These are phyloP conservation scores for Beauveria sp. DNA, from an alignment of 2,329 filamentous ascomycete genomes.

Conservation along the genomic window DNA sequence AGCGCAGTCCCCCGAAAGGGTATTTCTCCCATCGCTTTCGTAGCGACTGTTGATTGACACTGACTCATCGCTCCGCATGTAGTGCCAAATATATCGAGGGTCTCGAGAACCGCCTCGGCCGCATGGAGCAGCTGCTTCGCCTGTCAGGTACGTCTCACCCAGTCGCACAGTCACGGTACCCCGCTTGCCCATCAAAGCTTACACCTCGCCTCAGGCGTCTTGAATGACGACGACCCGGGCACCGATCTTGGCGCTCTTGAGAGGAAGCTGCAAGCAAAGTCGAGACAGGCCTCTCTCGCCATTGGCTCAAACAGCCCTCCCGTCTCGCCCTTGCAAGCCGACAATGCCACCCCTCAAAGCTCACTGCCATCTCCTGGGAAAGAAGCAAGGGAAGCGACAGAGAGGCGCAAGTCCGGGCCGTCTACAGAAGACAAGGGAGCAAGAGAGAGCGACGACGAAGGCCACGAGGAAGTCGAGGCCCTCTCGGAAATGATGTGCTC, in stretches of 20 bases:
- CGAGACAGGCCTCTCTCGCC: slow-evolving; percentile 41
- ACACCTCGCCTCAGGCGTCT: slow-evolving; percentile 44
- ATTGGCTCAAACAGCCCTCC: slow-evolving; percentile 35
- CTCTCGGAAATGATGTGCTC: slow-evolving; percentile 99
- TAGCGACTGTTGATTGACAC: not conserved
- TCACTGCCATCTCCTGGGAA: slow-evolving; percentile 44
- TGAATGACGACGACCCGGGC: slow-evolving; percentile 77
- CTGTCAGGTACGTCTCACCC: slow-evolving; percentile 55
- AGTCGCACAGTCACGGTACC: not conserved
- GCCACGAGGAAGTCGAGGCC: slow-evolving; percentile 59
- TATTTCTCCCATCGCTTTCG: slow-evolving; percentile 32
- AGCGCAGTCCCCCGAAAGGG: slow-evolving; percentile 94
- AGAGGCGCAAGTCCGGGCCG: slow-evolving; percentile 21
- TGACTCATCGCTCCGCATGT: slow-evolving; percentile 14
- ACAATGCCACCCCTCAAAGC: slow-evolving; percentile 42
- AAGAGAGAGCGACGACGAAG: slow-evolving; percentile 23
- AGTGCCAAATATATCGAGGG: slow-evolving; percentile 98
- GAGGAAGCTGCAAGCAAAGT: slow-evolving; percentile 59
- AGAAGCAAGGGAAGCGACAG: slow-evolving; percentile 20
- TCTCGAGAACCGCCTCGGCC: slow-evolving; percentile 84
- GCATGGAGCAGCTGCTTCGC: slow-evolving; percentile 87
- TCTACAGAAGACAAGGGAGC: slow-evolving; percentile 16
- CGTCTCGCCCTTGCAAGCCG: slow-evolving; percentile 42
- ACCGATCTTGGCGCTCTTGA: slow-evolving; percentile 86
- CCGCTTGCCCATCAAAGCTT: not conserved